Evolutionary conservation across 202 grass and related monocot genomes (phyloP).

Genomic region (Cymbopogon flexuosus): DNA sequence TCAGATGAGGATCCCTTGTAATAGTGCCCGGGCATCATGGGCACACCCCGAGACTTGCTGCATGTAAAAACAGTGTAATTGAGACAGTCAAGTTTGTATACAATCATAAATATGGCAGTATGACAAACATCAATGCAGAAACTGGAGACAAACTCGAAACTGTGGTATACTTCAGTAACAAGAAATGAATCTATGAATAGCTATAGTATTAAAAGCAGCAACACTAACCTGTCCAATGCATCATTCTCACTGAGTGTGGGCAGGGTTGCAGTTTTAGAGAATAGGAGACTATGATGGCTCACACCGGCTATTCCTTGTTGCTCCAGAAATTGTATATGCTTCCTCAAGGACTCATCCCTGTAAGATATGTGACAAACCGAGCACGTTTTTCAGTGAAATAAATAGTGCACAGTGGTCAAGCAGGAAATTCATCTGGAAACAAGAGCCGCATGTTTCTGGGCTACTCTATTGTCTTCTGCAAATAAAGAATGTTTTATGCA

Average conservation of each 20-base stretch:
- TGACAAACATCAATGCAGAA: not conserved
- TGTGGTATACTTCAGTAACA: not conserved
- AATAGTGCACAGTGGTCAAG: not conserved
- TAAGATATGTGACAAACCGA: constrained; percentile 16
- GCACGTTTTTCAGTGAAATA: constrained; percentile 13
- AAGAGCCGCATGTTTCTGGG: not conserved
- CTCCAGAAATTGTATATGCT: constrained; percentile 75
- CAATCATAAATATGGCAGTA: not conserved
- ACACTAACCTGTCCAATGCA: constrained; percentile 43
- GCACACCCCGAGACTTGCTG: constrained; percentile 41
- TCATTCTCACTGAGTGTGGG: constrained; percentile 57
- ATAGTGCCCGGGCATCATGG: constrained; percentile 31
- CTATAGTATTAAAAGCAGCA: not conserved
- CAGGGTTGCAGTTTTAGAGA: constrained; percentile 78
- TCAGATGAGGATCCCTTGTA: constrained; percentile 45
- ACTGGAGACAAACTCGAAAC: not conserved
- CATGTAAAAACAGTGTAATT: constrained; percentile 17
- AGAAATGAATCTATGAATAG: not conserved
- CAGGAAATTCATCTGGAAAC: constrained; percentile 26
- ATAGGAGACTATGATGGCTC: constrained; percentile 91
- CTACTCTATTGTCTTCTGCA: not conserved
- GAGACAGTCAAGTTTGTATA: not conserved
- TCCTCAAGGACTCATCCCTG: constrained; percentile 65
- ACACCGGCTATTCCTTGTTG: constrained; percentile 73
- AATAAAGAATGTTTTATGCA: not conserved